A percentile compares a stretch with the other conserved stretches of the same genome.
phyloP scores from a whole-genome alignment of 1,139 yeast species.

The Pneumocystis oryctolagi region DNA sequence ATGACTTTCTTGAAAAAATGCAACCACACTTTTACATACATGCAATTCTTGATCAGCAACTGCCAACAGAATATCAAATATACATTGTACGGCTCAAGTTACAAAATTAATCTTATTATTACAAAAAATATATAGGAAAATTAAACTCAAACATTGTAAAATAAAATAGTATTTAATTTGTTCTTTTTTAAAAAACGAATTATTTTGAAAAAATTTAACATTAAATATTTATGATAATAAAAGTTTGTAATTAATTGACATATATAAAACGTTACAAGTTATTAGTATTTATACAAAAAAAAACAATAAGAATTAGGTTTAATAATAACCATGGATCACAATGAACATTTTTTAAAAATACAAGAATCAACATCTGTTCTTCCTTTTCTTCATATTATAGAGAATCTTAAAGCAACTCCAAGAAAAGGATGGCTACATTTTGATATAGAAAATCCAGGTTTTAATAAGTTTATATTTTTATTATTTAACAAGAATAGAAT shows the following conservation, averaged over 20 bases:
- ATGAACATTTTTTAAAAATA: background rate
- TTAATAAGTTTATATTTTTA: background rate
- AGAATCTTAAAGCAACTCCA: constrained; percentile 59
- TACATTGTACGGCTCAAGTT: background rate
- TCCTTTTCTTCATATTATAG: constrained; percentile 63
- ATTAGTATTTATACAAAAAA: too few relatives aligned
- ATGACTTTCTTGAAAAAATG: background rate
- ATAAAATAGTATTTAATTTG: too few relatives aligned
- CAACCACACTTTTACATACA: background rate
- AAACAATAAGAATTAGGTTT: background rate
- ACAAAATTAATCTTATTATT: too few relatives aligned
- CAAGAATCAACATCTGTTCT: constrained; percentile 18
- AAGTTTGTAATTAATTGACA: background rate
- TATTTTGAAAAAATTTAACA: too few relatives aligned
- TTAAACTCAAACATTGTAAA: too few relatives aligned
- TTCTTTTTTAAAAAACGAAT: too few relatives aligned
- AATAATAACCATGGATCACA: background rate
- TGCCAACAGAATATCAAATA: background rate
- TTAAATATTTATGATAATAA: too few relatives aligned
- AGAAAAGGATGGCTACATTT: constrained; percentile 92
- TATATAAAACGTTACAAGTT: background rate
- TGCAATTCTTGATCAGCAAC: background rate
- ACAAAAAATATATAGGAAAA: too few relatives aligned
- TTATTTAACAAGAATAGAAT: constrained; percentile 10
- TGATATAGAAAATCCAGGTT: constrained; percentile 39